These are phyloP conservation scores for Byssoonygena ceratinophila DNA, from an alignment of 2,329 filamentous ascomycete species.

Conservation along the genomic window DNA sequence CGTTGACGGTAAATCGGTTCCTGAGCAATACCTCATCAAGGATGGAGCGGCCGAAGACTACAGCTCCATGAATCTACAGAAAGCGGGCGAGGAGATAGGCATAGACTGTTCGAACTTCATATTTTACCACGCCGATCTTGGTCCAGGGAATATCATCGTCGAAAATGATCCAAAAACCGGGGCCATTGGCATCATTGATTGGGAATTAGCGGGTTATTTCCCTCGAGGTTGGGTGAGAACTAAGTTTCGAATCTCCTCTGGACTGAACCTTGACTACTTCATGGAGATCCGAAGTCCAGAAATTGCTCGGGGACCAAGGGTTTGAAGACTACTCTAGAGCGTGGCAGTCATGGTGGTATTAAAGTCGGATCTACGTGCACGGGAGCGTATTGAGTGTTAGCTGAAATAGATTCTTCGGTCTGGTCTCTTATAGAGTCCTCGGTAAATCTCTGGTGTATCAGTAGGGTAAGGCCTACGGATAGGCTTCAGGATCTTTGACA, in stretches of 20 bases:
- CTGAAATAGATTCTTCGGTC: background rate
- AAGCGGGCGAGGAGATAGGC: conserved; percentile 15
- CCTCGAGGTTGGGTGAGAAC: conserved; percentile 27
- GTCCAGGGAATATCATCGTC: conserved; percentile 25
- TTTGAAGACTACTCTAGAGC: conserved; percentile 4
- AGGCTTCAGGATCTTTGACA: too few relatives aligned
- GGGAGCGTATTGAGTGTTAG: background rate
- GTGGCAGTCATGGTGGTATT: background rate
- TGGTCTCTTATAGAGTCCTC: too few relatives aligned
- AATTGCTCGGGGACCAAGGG: background rate
- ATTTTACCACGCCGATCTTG: conserved; percentile 27
- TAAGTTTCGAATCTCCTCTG: conserved; percentile 25
- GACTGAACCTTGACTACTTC: conserved; percentile 21
- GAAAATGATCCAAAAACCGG: conserved; percentile 14
- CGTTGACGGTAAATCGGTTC: conserved; percentile 5
- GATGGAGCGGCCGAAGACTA: conserved; percentile 1
- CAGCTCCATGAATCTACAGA: conserved; percentile 7
- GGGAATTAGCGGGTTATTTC: conserved; percentile 26
- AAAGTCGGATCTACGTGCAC: background rate
- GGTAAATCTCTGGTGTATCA: too few relatives aligned
- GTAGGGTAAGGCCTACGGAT: too few relatives aligned
- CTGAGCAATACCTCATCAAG: conserved; percentile 7
- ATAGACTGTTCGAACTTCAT: conserved; percentile 25
- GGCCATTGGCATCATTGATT: conserved; percentile 25
- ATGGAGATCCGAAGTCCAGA: conserved; percentile 2